These are phyloP conservation scores for Sporisorium exsertum DNA, from an alignment of 1,284 basidiomycete genomes.

Conservation along the genomic window DNA sequence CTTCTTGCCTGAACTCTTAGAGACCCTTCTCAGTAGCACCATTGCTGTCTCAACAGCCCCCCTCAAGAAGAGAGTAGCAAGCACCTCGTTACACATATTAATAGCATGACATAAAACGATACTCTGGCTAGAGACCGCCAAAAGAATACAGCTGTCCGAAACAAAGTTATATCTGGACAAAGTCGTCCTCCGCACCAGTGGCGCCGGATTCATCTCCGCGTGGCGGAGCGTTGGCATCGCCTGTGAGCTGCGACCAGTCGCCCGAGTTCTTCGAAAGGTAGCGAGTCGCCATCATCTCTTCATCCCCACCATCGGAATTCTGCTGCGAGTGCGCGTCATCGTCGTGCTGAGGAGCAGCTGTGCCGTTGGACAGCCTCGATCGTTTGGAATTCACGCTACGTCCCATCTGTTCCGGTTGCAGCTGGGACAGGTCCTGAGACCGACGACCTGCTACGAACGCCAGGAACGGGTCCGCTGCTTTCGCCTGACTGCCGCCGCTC, in stretches of 20 bases:
- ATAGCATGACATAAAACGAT: not conserved
- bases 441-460: slow-evolving; percentile 54
- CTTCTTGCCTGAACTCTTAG: not conserved
- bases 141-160: not conserved
- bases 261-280: slow-evolving; percentile 32
- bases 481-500: slow-evolving; percentile 2
- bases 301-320: slow-evolving; percentile 12
- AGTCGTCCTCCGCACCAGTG: slow-evolving; percentile 21
- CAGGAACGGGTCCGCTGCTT: slow-evolving; percentile 51
- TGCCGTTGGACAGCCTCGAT: slow-evolving; percentile 26
- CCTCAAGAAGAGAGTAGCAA: too few relatives aligned
- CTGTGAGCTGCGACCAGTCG: slow-evolving; percentile 44
- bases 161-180: slow-evolving; percentile 31
- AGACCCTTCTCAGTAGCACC: too few relatives aligned
- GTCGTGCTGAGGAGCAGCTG: slow-evolving; percentile 10
- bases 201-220: slow-evolving; percentile 4
- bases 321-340: not conserved
- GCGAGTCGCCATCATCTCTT: slow-evolving; percentile 28
- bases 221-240: not conserved
- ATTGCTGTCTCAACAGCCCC: too few relatives aligned
- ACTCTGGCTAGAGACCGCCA: not conserved
- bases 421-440: slow-evolving; percentile 35
- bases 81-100: not conserved
- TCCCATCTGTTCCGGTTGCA: slow-evolving; percentile 11
- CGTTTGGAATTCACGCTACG: slow-evolving; percentile 19